Base-by-base conservation (phyloP, 768 basidiomycete species). In the Collybia sp. region DNA sequence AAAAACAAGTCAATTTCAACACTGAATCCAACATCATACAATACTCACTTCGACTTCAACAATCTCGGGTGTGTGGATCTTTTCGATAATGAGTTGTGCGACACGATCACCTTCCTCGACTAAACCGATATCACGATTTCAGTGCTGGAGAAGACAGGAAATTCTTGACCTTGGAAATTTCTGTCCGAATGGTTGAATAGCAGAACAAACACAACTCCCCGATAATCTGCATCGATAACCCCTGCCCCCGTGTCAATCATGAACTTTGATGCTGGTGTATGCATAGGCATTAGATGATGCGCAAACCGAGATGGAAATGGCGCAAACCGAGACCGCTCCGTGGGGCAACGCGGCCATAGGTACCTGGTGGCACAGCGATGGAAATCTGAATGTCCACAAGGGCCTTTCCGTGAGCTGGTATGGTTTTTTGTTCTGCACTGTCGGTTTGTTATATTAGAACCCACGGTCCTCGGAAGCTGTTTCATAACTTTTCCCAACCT, bases 221-320 rank as follows among this genome's bases (percentile, higher is more conserved):
- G 77, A 65, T 99, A 98, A 63, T 99, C 96, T 6, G 92, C 90
- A 52, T 99, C 96, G 42, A 99, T 80, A 6, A 99, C 96, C 16
- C 95, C 96, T 10, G 96, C 96, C 1, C 96, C 96, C 0, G 95
- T 98, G 60, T 94, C 90, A 48, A 98, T 97, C 83, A 92, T 93
- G 64, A 91, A 93, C 61, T 99, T 99, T 12, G 89, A 88, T 15
- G 96, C 96, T 96, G 51, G 25, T 13, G 51, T 31, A 36, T 38
- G 15, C 35, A 34, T 30, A 20, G 12, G 48, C 20, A 13, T 15
- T 3, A 44, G 17, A 36, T 3, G 20, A 40, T 9, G 34, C 44
- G 6, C 42, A 40, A 35, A 32, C 30, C 16, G 45, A 3, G 15
- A 44, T 37, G 25, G 17, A n/a, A 40, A 30, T 41, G 30, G 12